These are phyloP conservation scores for Vigna unguiculata DNA, from an alignment of 306 rosid genomes.

Conservation along the genomic window DNA sequence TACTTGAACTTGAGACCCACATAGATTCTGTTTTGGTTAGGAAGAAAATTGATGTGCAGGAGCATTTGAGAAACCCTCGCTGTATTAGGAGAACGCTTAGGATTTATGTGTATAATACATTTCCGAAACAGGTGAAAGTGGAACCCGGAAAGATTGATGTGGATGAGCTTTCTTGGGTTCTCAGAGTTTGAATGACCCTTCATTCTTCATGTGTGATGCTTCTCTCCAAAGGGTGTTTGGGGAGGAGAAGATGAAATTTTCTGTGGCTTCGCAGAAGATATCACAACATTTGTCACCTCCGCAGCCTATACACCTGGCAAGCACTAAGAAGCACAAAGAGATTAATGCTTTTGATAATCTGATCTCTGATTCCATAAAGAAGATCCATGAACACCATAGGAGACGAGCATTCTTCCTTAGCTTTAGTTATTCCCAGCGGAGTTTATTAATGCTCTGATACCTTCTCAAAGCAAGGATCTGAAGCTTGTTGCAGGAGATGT, in stretches of 20 bases:
- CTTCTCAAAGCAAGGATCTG: conserved; percentile 93
- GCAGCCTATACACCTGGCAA: conserved; percentile 74
- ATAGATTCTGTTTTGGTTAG: conserved; percentile 78
- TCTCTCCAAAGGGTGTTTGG: conserved; percentile 89
- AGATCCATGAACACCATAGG: conserved; percentile 77
- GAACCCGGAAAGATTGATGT: conserved; percentile 54
- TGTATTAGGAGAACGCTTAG: conserved; percentile 72
- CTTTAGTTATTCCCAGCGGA: conserved; percentile 94
- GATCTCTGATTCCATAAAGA: conserved; percentile 71
- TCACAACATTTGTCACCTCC: conserved; percentile 82
- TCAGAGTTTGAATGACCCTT: conserved; percentile 82
- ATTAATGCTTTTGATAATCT: conserved; percentile 82
- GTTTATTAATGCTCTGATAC: conserved; percentile 81
- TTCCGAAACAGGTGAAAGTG: conserved; percentile 58
- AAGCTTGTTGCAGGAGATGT: conserved; percentile 90
- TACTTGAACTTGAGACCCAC: conserved; percentile 78
- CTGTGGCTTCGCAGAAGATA: conserved; percentile 73
- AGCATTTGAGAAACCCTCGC: conserved; percentile 69
- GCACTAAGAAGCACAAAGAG: conserved; percentile 74
- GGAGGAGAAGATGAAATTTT: conserved; percentile 90
- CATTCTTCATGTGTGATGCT: conserved; percentile 83
- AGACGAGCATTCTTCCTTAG: conserved; percentile 93
- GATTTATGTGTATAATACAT: conserved; percentile 86
- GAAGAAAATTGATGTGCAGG: conserved; percentile 83
- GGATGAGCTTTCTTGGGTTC: conserved; percentile 87